Conservation (phyloP, 768 basidiomycete genomes). For the Calocybe indica region DNA sequence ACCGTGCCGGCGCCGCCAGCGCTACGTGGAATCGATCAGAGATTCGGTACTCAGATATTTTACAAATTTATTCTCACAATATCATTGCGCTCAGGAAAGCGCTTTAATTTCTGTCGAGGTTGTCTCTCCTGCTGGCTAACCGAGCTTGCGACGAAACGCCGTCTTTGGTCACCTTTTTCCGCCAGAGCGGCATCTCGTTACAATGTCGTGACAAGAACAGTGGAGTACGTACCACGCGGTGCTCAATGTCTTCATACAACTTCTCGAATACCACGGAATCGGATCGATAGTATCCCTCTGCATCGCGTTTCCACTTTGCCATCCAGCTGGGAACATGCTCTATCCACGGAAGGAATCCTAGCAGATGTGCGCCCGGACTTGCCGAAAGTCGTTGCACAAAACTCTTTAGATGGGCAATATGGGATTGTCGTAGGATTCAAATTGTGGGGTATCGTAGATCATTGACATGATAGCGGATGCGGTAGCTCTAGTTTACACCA, state of each 20-base stretch:
- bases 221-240: background rate
- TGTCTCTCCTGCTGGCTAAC: background rate
- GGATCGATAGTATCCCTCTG: background rate
- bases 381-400: background rate
- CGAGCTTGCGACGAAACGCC: background rate
- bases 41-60: background rate
- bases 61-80: slow-evolving; percentile 1
- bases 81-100: background rate
- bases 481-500: background rate
- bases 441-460: slow-evolving; percentile 3
- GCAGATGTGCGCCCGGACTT: background rate
- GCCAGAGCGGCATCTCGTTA: background rate
- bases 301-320: slow-evolving; percentile 3
- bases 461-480: slow-evolving; percentile 3
- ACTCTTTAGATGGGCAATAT: background rate
- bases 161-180: background rate
- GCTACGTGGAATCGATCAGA: background rate
- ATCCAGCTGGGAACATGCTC: background rate
- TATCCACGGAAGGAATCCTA: background rate
- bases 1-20: slow-evolving; percentile 29
- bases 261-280: background rate
- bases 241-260: background rate
- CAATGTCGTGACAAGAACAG: background rate
- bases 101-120: background rate
- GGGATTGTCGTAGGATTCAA: background rate